A percentile compares a stretch with the other conserved stretches of the same genome.
Conservation (phyloP, 2,329 filamentous ascomycete genomes). For the Apiospora koreana region DNA sequence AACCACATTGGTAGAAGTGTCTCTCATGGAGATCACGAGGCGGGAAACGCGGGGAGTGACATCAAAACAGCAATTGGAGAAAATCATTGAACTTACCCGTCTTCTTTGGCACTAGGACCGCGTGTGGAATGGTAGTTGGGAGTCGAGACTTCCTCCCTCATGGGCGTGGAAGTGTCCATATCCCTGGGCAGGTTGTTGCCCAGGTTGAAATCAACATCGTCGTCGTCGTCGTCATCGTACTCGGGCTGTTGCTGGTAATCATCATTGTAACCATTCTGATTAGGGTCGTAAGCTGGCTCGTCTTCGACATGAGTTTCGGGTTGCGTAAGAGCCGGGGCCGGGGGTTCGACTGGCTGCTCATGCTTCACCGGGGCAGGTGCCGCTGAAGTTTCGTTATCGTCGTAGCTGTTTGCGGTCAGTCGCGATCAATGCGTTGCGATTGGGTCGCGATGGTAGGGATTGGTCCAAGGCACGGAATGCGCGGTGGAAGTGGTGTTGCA, state of each 20-base stretch:
- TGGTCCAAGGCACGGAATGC: no score
- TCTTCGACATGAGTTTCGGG: constrained; percentile 28
- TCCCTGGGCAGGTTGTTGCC: constrained; percentile 43
- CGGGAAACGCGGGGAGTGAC: constrained; percentile 16
- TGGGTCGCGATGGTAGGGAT: constrained; percentile 2
- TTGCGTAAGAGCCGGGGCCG: constrained; percentile 17
- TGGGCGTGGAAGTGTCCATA: constrained; percentile 21
- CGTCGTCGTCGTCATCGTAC: constrained; percentile 49
- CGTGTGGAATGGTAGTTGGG: constrained; percentile 35
- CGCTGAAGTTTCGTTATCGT: constrained; percentile 61
- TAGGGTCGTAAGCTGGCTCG: constrained; percentile 23
- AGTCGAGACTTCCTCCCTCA: constrained; percentile 36
- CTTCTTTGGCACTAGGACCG: constrained; percentile 80
- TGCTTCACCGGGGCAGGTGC: constrained; percentile 32
- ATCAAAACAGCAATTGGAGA: constrained; percentile 19
- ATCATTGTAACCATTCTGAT: constrained; percentile 37
- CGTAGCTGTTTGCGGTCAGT: constrained; percentile 51
- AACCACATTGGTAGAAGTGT: neutral
- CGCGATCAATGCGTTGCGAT: neutral
- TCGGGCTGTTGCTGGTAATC: constrained; percentile 43
- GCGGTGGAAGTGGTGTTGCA: neutral
- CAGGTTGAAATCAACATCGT: constrained; percentile 61
- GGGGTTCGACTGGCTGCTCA: constrained; percentile 31
- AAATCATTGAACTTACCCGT: constrained; percentile 71
- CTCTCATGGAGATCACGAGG: neutral